Conservation (phyloP, 768 basidiomycete species). For the Phlebiopsis gigantea region DNA sequence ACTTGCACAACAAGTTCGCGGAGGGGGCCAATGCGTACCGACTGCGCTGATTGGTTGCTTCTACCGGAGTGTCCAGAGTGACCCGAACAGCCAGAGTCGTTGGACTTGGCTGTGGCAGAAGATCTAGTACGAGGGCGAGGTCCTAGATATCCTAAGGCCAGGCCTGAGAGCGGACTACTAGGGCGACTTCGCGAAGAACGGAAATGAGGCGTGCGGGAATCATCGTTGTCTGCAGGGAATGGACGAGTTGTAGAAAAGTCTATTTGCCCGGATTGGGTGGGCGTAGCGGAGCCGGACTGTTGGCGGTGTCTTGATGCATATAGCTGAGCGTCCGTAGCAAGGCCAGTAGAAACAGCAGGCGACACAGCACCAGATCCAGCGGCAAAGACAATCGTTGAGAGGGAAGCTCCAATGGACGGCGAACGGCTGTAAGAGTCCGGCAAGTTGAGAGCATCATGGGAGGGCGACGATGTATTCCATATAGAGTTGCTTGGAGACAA, state of each 20-base stretch:
- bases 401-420: slow-evolving; percentile 1
- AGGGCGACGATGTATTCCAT: not conserved
- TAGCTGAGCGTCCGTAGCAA: slow-evolving; percentile 7
- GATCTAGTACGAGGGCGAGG: slow-evolving; percentile 6
- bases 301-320: slow-evolving; percentile 10
- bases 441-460: not conserved
- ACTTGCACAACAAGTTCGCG: not conserved
- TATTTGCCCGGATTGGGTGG: not conserved
- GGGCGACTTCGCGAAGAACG: not conserved
- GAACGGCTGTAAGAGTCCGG: not conserved
- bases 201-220: not conserved
- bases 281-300: not conserved
- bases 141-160: not conserved
- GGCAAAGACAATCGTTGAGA: slow-evolving; percentile 11
- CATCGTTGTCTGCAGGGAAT: not conserved
- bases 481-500: not conserved
- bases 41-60: slow-evolving; percentile 4
- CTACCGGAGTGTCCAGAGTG: slow-evolving; percentile 6
- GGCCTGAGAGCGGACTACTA: not conserved
- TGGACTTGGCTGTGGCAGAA: slow-evolving; percentile 8
- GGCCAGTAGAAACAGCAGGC: not conserved
- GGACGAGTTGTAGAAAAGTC: not conserved
- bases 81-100: slow-evolving; percentile 10
- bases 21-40: slow-evolving; percentile 7
- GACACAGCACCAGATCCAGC: slow-evolving; percentile 6